A percentile compares a stretch with the other conserved stretches of the same genome.
Evolutionary conservation across 768 basidiomycete genomes (phyloP).

Genomic region (Udeniomyces megalosporus): DNA sequence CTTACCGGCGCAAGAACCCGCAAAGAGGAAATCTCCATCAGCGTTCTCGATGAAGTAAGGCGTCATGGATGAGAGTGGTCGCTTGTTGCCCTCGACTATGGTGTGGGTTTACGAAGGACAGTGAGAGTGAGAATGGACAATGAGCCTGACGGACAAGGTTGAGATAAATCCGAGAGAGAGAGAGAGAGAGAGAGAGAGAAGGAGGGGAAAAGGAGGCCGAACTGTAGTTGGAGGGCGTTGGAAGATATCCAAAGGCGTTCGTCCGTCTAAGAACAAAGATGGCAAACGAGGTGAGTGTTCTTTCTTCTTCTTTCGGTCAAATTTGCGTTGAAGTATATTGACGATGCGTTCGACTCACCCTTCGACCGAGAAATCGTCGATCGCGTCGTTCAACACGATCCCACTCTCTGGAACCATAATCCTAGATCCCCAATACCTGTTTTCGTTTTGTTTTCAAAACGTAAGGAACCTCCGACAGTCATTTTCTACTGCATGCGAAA

Average conservation of each 20-base stretch:
- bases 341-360: constrained; percentile 16
- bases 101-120: too few species aligned
- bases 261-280: constrained; percentile 6
- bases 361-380: constrained; percentile 26
- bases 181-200: neutral
- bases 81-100: constrained; percentile 27
- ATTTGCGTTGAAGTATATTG: too few species aligned
- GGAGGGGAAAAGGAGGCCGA: neutral
- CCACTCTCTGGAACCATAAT: constrained; percentile 23
- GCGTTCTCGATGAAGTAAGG: constrained; percentile 32
- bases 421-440: constrained; percentile 19
- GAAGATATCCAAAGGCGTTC: constrained; percentile 28
- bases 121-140: too few species aligned
- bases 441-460: neutral
- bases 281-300: neutral
- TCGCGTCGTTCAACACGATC: constrained; percentile 25
- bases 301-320: too few species aligned
- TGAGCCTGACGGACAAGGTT: neutral
- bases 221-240: constrained; percentile 13
- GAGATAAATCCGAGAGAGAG: neutral
- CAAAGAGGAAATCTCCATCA: constrained; percentile 29
- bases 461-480: neutral
- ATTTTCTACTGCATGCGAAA: neutral
- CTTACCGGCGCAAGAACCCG: constrained; percentile 13
- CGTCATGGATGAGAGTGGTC: constrained; percentile 27